These are phyloP conservation scores for Podaxis pistillaris DNA, from an alignment of 768 basidiomycete genomes.

Conservation along the genomic window DNA sequence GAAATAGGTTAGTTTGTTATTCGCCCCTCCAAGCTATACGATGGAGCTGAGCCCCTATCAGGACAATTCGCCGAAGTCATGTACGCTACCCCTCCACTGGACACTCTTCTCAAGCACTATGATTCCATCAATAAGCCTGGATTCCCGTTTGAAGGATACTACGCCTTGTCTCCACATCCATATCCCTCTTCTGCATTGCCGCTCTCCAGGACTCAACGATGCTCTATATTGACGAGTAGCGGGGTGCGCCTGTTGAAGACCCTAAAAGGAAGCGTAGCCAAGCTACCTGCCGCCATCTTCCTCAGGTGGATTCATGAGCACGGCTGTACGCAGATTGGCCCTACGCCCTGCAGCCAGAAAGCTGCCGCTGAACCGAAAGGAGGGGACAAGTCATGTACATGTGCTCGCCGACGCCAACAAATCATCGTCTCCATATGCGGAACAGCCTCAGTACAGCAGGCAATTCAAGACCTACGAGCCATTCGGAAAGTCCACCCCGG, in stretches of 20 bases:
- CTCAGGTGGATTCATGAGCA: slow-evolving; percentile 19
- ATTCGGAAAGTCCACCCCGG: slow-evolving; percentile 38
- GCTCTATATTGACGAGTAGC: not conserved
- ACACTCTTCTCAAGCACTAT: slow-evolving; percentile 42
- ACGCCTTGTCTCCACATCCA: slow-evolving; percentile 19
- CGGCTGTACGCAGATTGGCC: not conserved
- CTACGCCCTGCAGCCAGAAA: not conserved
- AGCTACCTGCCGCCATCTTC: slow-evolving; percentile 45
- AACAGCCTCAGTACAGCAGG: slow-evolving; percentile 41
- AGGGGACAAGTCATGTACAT: slow-evolving; percentile 10
- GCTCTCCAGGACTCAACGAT: slow-evolving; percentile 28
- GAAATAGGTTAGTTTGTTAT: slow-evolving; percentile 37
- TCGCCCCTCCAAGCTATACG: not conserved
- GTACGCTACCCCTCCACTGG: slow-evolving; percentile 41
- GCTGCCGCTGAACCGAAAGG: not conserved
- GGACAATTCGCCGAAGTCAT: slow-evolving; percentile 58
- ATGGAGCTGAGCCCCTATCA: slow-evolving; percentile 15
- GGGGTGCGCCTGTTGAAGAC: slow-evolving; percentile 14
- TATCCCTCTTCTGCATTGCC: not conserved
- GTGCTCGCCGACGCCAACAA: slow-evolving; percentile 39
- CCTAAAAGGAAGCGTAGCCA: slow-evolving; percentile 40
- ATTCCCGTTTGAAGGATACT: slow-evolving; percentile 53
- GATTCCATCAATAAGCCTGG: slow-evolving; percentile 34
- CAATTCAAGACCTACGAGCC: slow-evolving; percentile 45
- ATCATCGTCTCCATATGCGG: slow-evolving; percentile 54